phyloP scores from a whole-genome alignment of 1,284 basidiomycete genomes.

The Sporisorium sorghi region DNA sequence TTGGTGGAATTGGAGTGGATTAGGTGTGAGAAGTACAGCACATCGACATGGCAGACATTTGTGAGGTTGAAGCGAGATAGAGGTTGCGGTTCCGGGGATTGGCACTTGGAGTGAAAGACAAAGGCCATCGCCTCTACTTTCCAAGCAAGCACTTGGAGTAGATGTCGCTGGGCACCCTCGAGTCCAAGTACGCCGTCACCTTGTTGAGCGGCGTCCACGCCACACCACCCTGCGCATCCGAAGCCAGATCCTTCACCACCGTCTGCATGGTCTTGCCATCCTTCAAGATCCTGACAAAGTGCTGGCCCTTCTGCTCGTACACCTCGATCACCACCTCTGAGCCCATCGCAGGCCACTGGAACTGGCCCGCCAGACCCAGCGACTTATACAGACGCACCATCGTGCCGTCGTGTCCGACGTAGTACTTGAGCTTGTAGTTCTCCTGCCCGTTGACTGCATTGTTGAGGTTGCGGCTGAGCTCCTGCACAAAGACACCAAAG shows the following conservation, averaged over 20 bases:
- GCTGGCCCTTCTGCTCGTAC: constrained; percentile 23
- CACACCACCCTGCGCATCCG: constrained; percentile 13
- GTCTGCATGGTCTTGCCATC: constrained; percentile 42
- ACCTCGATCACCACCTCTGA: constrained; percentile 53
- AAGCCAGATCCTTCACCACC: constrained; percentile 15
- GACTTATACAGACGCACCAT: constrained; percentile 58
- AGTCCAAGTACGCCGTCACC: constrained; percentile 43
- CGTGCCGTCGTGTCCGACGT: constrained; percentile 58
- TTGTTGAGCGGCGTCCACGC: constrained; percentile 34
- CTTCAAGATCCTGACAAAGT: constrained; percentile 34
- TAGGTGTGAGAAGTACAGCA: too few species aligned
- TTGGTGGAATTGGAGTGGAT: too few species aligned
- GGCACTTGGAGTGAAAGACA: too few species aligned
- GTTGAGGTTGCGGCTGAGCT: constrained; percentile 37
- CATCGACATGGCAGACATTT: too few species aligned
- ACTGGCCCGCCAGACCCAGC: constrained; percentile 32
- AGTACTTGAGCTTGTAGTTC: constrained; percentile 44
- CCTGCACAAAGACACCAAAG: constrained; percentile 49
- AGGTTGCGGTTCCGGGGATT: too few species aligned
- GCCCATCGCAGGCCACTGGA: constrained; percentile 53
- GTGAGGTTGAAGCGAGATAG: too few species aligned
- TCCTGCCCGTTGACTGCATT: constrained; percentile 16
- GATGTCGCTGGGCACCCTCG: constrained; percentile 42
- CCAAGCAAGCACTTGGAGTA: constrained; percentile 45
- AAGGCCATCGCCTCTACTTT: constrained; percentile 14